Evolutionary conservation across 257 asterid species (phyloP), one percentile per base, ranked within the genome.

Genomic region (Scutellaria galericulata): DNA sequence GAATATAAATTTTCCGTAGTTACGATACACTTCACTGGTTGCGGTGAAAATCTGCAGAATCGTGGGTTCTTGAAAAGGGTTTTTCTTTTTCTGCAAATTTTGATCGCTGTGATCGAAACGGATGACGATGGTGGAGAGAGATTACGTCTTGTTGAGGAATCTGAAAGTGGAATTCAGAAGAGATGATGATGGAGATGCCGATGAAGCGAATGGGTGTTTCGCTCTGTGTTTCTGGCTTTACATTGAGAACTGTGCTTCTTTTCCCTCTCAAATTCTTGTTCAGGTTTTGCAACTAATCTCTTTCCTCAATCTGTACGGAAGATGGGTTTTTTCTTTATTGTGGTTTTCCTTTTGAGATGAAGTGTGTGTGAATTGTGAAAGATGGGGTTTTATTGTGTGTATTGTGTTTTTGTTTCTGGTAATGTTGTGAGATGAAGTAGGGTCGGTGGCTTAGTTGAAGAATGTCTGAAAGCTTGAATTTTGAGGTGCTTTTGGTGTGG

Each of bases 141-240:
- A 80, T 77, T 90, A 86, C 59, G 78, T 72, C 39, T 60, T 62
- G 78, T 73, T 90, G 88, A 85, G 81, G 63, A 82, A 92, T 82
- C 79, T 90, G 64, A 79, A 76, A 65, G 85, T 92, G 68, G 93
- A 84, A 84, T 71, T 90, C 35, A 50, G 72, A 14, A 73, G 78
- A 78, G 79, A 66, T 56, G 73, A 44, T 27, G 63, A 10, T 57
- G 85, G 4, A 52, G 85, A 70, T 59, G 78, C 52, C 44, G 85
- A 78, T 56, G 85, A 58, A 65, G 78, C 15, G 56, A 80, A 87
- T 69, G 86, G 87, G 70, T 31, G 77, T 66, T 82, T 88, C 50
- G 71, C 84, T 68, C 62, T 90, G 14, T 88, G 89, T 81, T 90
- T 92, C 79, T 92, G 97, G 98, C 81, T 92, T 78, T 90, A 84